Base-by-base conservation (phyloP, 2,329 filamentous ascomycete species). In the Saccharata proteae region DNA sequence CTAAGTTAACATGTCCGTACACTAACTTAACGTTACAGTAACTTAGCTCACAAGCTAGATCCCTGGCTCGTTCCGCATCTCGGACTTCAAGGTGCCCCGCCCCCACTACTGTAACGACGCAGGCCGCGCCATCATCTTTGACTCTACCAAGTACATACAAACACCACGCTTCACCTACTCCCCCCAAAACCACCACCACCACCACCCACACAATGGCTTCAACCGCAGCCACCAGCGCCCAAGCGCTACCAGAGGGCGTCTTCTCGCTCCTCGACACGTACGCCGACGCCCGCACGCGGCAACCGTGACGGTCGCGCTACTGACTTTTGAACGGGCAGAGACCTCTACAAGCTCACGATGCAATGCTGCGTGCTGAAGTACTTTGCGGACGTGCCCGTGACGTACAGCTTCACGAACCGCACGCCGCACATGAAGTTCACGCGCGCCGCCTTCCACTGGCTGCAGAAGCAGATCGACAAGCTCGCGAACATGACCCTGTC, bases 331-430 rank as follows among this genome's bases (percentile, higher is more conserved):
- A 15, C 9, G 12, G 88, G 16, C 35, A 51, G 47, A 1, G 75
- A 80, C 54, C 58, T 98, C 38, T 98, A 94, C 71, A 98, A 98
- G 60, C 61, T 98, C 58, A 98, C 90, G 13, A 98, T 98, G 90
- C 90, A 98, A 77, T 93, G 55, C 32, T 58, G 54, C 39, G 79
- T 96, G 42, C 71, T 92, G 44, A 92, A 92, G 58, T 92, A 86
- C 63, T 96, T 93, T 57, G 79, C 79, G 19, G 68, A 86, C 36
- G 62, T 55, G 46, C 71, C 77, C 26, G 90, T 96, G 36, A 85
- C 82, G 3, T 98, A 96, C 52, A 75, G 80, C 37, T 94, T 92
- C 61, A 96, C 85, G 30, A 98, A 98, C 54, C 80, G 90, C 30
- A 98, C 90, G 1, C 83, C 84, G 6, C 76, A 93, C 39, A 93